A percentile compares a stretch with the other conserved stretches of the same genome.
phyloP scores from a whole-genome alignment of 495 filamentous ascomycete species.

The Hypomontagnella submonticulosa region DNA sequence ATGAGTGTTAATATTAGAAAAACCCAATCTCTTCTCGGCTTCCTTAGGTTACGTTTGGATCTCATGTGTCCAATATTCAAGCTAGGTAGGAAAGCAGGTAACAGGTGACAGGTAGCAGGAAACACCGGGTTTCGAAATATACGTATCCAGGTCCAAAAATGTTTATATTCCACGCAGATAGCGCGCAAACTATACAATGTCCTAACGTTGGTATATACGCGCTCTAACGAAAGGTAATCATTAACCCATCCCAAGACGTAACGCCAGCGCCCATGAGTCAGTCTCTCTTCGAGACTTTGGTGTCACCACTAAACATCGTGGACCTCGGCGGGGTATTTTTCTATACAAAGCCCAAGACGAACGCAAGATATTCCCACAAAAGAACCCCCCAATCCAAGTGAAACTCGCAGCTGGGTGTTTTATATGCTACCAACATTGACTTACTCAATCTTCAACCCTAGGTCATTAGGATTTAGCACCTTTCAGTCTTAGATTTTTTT shows the following conservation, averaged over 20 bases:
- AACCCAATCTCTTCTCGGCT: no score
- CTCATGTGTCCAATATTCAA: no score
- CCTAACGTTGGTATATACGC: conserved; percentile 28
- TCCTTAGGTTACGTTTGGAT: no score
- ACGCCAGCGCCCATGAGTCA: conserved; percentile 25
- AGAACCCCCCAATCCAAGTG: conserved; percentile 12
- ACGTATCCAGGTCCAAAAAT: not conserved
- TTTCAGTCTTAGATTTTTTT: not conserved
- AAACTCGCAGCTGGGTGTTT: conserved; percentile 14
- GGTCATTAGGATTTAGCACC: not conserved
- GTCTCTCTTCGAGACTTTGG: conserved; percentile 12
- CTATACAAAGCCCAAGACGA: conserved; percentile 29
- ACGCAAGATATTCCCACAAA: conserved; percentile 12
- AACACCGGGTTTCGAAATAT: not conserved
- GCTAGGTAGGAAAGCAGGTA: no score
- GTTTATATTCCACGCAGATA: conserved; percentile 14
- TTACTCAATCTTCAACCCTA: not conserved
- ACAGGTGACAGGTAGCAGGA: no score
- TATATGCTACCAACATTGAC: conserved; percentile 17
- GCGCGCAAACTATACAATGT: conserved; percentile 19
- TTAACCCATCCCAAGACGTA: conserved; percentile 7
- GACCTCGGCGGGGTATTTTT: conserved; percentile 36
- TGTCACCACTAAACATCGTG: conserved; percentile 24
- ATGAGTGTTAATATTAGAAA: no score
- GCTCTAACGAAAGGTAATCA: conserved; percentile 19